Evolutionary conservation across 805 yeast genomes (phyloP).

Genomic region (Ogataea paradorogensis): DNA sequence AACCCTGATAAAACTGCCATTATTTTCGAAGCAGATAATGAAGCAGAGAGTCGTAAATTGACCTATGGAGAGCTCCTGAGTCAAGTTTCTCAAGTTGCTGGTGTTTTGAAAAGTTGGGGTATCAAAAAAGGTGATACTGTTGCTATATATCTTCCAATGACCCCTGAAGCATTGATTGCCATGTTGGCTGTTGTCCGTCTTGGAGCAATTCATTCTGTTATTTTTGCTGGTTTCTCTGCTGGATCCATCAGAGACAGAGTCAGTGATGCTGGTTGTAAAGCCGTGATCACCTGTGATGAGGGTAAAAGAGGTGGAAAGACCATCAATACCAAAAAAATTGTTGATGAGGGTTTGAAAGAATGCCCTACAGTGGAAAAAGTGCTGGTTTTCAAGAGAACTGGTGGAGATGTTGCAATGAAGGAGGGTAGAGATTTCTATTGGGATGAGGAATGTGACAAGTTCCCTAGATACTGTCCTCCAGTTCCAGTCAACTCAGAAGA

Average conservation of each 20-base stretch:
- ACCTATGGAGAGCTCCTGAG: conserved; percentile 85
- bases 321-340: conserved; percentile 88
- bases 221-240: conserved; percentile 95
- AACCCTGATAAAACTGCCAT: conserved; percentile 83
- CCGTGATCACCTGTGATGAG: conserved; percentile 92
- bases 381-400: conserved; percentile 86
- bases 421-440: conserved; percentile 90
- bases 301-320: conserved; percentile 94
- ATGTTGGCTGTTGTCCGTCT: conserved; percentile 88
- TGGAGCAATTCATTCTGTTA: conserved; percentile 95
- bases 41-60: conserved; percentile 63
- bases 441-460: conserved; percentile 84
- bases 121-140: conserved; percentile 93
- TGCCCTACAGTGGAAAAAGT: conserved; percentile 78
- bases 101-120: conserved; percentile 78
- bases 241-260: conserved; percentile 91
- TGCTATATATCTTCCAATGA: conserved; percentile 96
- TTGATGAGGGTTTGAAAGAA: conserved; percentile 84
- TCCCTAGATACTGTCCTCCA: conserved; percentile 83
- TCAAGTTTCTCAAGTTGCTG: conserved; percentile 84
- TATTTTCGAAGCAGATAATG: conserved; percentile 94
- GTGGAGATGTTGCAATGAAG: conserved; percentile 69
- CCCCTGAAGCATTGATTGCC: conserved; percentile 93
- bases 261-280: conserved; percentile 78
- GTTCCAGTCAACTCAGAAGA: conserved; percentile 87